These are phyloP conservation scores for Cercospora janseana DNA, from an alignment of 2,329 filamentous ascomycete genomes.

Conservation along the genomic window DNA sequence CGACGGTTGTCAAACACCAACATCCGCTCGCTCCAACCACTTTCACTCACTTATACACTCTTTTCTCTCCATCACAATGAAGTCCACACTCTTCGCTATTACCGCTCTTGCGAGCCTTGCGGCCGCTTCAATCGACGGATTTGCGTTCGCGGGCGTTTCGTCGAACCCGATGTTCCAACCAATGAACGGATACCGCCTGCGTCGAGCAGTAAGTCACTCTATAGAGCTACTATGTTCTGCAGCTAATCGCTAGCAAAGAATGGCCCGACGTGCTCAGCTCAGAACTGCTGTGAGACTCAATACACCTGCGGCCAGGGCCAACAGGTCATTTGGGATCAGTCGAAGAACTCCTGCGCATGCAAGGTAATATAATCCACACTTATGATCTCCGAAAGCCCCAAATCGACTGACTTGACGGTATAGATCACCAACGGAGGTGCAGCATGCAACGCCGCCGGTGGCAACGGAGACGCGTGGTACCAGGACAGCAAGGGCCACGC, in stretches of 20 bases:
- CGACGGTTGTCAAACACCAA: no score
- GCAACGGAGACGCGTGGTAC: background rate
- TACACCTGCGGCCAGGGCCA: background rate
- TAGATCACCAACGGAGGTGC: conserved; percentile 1
- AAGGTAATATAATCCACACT: background rate
- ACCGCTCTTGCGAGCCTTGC: background rate
- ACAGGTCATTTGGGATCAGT: background rate
- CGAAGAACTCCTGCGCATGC: background rate
- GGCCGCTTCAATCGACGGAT: background rate
- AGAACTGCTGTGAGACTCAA: background rate
- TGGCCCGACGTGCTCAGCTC: background rate
- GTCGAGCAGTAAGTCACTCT: background rate
- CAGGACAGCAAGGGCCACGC: background rate
- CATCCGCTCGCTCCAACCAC: no score
- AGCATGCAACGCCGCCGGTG: background rate
- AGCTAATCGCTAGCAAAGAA: background rate
- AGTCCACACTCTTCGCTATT: background rate
- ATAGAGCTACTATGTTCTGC: fast-evolving
- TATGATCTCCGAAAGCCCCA: background rate
- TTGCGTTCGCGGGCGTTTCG: background rate
- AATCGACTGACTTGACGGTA: background rate
- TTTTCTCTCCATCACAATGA: background rate
- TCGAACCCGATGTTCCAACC: background rate
- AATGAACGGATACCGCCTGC: background rate
- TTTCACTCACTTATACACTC: background rate